Evolutionary conservation across 2,329 filamentous ascomycete species (phyloP), one percentile per base, ranked within the genome.

Genomic region (Epichloe hybrida): DNA sequence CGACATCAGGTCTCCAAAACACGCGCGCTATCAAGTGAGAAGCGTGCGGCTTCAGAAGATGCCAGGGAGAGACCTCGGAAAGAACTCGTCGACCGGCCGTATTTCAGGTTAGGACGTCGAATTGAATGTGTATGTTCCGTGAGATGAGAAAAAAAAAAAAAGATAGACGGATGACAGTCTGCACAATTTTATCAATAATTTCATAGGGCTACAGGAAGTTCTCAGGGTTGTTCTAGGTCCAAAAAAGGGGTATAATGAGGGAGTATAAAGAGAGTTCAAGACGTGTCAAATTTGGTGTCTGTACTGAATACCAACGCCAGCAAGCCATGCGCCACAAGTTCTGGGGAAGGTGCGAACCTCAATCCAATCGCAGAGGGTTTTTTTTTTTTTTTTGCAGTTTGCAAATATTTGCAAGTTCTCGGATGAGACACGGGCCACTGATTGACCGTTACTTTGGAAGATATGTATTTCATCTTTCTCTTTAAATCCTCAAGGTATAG

Each of bases 1-100:
- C 27, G 59, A 53, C 57, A 63, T 65, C 34, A 48, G 46, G 49
- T 40, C 37, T 8, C 21, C 41, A 9, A 50, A n/a, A 4, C 44
- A 35, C 27, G 15, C 34, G 46, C 46, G 13, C 49, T 47, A 13
- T 17, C 13, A 15, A 12, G 23, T 46, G 1, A 34, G 9, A 35
- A 39, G 31, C 36, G 46, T 40, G 42, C 4, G n/a, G 31, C 11
- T 49, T 52, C 39, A 13, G 17, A 37, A 41, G 39, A 11, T 13
- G 15, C 13, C 31, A 20, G 15, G 46, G 37, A n/a, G 37, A 38
- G 15, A 15, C n/a, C 15, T 8, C 15, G n/a, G 7, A 23, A 17
- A 23, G 13, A 17, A 9, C 9, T 17, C 15, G 13, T 23, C 2
- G 13, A 42, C 17, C 38, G 7, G 31, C 39, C 37, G 46, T 35